Percentiles rank a stretch among this genome's conserved stretches.
These are phyloP conservation scores for Dillenia turbinata DNA, from an alignment of 164 flowering plant species.

Conservation along the genomic window DNA sequence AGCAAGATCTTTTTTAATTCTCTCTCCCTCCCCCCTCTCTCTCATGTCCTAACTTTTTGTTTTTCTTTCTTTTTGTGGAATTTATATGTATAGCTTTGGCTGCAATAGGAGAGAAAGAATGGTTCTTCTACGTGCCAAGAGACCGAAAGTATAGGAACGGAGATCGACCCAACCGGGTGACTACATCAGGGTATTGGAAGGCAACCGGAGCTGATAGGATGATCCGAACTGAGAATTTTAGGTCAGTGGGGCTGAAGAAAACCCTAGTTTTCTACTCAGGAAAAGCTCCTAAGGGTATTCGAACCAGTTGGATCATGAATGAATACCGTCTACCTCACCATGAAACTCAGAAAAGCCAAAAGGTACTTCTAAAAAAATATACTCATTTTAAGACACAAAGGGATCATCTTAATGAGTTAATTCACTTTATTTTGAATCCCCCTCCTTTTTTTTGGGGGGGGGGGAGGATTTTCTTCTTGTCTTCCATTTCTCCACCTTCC, in stretches of 20 bases:
- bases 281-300: conserved; percentile 94
- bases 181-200: conserved; percentile 97
- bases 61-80: too few relatives aligned
- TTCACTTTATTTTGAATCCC: too few relatives aligned
- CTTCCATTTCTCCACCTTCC: too few relatives aligned
- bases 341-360: conserved; percentile 70
- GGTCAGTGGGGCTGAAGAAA: conserved; percentile 88
- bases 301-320: conserved; percentile 98
- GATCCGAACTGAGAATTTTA: conserved; percentile 61
- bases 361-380: conserved; percentile 31
- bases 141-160: conserved; percentile 95
- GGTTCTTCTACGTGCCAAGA: conserved; percentile 96
- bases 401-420: too few relatives aligned
- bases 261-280: conserved; percentile 98
- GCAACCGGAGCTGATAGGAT: conserved; percentile 97
- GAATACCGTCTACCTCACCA: conserved; percentile 94
- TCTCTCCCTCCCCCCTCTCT: neutral
- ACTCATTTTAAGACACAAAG: too few relatives aligned
- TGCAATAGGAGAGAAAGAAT: conserved; percentile 97
- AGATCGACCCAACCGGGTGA: conserved; percentile 91
- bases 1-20: neutral
- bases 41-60: too few relatives aligned
- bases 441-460: too few relatives aligned
- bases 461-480: too few relatives aligned
- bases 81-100: conserved; percentile 54